A percentile compares a stretch with the other conserved stretches of the same genome.
These are phyloP conservation scores for Metschnikowia arizonensis DNA, from an alignment of 805 yeast genomes.

Conservation along the genomic window DNA sequence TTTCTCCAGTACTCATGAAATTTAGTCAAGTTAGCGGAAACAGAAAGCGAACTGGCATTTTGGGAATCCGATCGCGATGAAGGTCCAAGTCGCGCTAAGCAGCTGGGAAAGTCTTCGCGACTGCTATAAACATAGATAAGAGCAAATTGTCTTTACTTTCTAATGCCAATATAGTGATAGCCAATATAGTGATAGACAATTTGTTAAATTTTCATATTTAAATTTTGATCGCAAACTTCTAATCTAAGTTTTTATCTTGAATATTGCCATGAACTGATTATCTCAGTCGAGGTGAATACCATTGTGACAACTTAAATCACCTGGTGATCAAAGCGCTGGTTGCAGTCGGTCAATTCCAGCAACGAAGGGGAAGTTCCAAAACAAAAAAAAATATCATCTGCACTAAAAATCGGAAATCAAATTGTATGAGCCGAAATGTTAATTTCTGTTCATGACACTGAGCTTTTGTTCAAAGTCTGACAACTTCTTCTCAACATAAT, in stretches of 20 bases:
- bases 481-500: slow-evolving; percentile 13
- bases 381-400: background rate
- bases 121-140: background rate
- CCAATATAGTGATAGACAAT: background rate
- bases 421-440: background rate
- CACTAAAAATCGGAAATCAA: background rate
- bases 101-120: slow-evolving; percentile 3
- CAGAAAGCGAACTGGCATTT: slow-evolving; percentile 1
- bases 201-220: background rate
- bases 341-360: background rate
- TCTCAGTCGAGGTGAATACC: background rate
- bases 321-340: background rate
- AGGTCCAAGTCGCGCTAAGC: background rate
- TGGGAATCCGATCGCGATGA: slow-evolving; percentile 3
- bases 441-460: background rate
- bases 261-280: background rate
- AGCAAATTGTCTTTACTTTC: background rate
- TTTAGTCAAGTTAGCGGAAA: slow-evolving; percentile 1
- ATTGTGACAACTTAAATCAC: background rate
- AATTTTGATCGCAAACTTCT: background rate
- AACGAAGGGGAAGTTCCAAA: background rate
- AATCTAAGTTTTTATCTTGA: background rate
- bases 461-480: slow-evolving; percentile 9
- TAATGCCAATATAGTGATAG: background rate
- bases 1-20: background rate